phyloP scores from a whole-genome alignment of 345 rosid species.

The Syzygium oleosum region DNA sequence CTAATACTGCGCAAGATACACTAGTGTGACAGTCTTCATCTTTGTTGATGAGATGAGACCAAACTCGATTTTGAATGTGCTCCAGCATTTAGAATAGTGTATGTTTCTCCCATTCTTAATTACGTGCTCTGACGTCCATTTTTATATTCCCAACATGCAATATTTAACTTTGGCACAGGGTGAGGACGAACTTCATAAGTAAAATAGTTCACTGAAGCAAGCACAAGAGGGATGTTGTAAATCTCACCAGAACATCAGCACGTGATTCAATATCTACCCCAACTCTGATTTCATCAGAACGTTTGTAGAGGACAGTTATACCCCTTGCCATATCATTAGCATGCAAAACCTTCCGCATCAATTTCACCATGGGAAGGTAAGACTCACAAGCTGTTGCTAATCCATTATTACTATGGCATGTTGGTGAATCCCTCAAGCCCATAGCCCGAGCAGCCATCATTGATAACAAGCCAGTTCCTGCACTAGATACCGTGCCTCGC shows the following conservation, averaged over 20 bases:
- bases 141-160: background rate
- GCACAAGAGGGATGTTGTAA: background rate
- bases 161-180: background rate
- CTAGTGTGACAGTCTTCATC: background rate
- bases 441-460: conserved; percentile 90
- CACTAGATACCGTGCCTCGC: conserved; percentile 33
- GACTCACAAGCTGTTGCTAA: conserved; percentile 84
- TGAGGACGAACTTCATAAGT: background rate
- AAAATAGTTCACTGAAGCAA: background rate
- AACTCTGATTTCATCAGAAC: conserved; percentile 65
- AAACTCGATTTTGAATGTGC: background rate
- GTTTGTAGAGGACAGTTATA: conserved; percentile 53
- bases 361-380: conserved; percentile 88
- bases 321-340: conserved; percentile 53
- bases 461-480: conserved; percentile 92
- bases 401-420: conserved; percentile 11
- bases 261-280: conserved; percentile 62
- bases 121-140: background rate
- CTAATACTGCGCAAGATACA: background rate
- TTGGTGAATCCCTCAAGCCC: conserved; percentile 13
- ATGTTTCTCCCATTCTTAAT: background rate
- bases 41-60: background rate
- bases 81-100: background rate
- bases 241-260: conserved; percentile 78
- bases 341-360: conserved; percentile 78